Evolutionary conservation across 2,329 filamentous ascomycete species (phyloP).

Genomic region (Colletotrichum gloeosporioides): DNA sequence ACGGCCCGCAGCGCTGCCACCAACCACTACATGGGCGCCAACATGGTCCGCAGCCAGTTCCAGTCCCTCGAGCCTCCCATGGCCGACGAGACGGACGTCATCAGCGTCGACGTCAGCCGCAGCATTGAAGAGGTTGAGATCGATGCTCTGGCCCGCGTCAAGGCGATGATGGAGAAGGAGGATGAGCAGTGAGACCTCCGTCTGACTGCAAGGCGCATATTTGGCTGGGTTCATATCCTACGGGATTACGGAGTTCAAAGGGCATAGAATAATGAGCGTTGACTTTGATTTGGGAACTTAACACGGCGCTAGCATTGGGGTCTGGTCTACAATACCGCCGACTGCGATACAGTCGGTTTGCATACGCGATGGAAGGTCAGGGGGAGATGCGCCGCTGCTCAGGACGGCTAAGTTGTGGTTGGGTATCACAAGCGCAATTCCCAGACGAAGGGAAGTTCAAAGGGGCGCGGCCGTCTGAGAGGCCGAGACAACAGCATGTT

Average conservation of each 20-base stretch:
- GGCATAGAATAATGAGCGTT: conserved; percentile 20
- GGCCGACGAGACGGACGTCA: conserved; percentile 72
- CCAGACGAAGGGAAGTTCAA: not conserved
- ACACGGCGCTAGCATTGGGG: conserved; percentile 17
- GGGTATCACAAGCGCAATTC: not conserved
- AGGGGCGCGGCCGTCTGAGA: not conserved
- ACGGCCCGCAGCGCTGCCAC: conserved; percentile 60
- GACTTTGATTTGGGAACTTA: not conserved
- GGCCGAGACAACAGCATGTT: not conserved
- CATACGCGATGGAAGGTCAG: not conserved
- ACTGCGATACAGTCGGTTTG: not conserved
- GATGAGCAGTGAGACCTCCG: not conserved
- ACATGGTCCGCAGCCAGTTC: conserved; percentile 95
- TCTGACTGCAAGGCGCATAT: not conserved
- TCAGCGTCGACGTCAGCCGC: conserved; percentile 72
- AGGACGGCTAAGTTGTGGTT: not conserved
- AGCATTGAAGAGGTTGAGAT: conserved; percentile 63
- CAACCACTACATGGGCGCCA: conserved; percentile 93
- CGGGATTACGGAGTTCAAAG: conserved; percentile 17
- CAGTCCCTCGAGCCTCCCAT: conserved; percentile 83
- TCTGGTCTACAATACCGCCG: conserved; percentile 9
- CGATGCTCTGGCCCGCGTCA: conserved; percentile 63
- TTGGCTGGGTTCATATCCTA: conserved; percentile 7
- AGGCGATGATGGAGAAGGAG: conserved; percentile 53
- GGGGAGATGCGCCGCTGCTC: not conserved